These are phyloP conservation scores for Elasticomyces elasticus DNA, from an alignment of 495 filamentous ascomycete genomes.

Conservation along the genomic window DNA sequence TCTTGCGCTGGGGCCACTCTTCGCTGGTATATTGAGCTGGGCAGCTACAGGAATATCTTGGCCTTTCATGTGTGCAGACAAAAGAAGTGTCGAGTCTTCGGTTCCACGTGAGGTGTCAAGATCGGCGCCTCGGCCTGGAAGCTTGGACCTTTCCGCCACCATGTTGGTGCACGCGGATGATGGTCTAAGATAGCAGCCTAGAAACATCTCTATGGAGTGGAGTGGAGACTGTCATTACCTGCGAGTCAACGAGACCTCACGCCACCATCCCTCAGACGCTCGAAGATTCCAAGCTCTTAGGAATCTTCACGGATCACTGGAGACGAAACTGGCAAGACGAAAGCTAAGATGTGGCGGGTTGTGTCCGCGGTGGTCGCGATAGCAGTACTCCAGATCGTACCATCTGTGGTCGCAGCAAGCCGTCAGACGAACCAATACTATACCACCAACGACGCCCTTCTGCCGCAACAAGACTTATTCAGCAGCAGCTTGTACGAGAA, in stretches of 20 bases:
- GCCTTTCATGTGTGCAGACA: too few species aligned
- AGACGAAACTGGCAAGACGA: background rate
- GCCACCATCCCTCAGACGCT: background rate
- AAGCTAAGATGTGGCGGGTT: constrained; percentile 8
- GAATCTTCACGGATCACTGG: background rate
- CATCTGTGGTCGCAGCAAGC: background rate
- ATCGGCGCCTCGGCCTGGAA: too few species aligned
- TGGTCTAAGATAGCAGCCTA: background rate
- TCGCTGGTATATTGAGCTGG: too few species aligned
- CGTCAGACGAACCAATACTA: constrained; percentile 23
- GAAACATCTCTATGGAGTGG: background rate
- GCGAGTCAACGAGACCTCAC: background rate
- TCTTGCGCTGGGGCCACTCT: too few species aligned
- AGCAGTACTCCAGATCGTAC: background rate
- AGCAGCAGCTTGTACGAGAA: constrained; percentile 48
- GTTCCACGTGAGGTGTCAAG: background rate
- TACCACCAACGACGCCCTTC: constrained; percentile 24
- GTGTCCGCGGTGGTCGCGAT: constrained; percentile 1
- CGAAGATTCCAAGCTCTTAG: too few species aligned
- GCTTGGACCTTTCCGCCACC: too few species aligned
- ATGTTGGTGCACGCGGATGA: background rate
- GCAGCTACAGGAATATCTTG: too few species aligned
- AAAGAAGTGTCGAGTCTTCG: too few species aligned
- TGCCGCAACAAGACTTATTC: constrained; percentile 24
- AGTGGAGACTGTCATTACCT: background rate